These are phyloP conservation scores for Cercospora sp. DNA, from an alignment of 2,329 filamentous ascomycete genomes.

Conservation along the genomic window DNA sequence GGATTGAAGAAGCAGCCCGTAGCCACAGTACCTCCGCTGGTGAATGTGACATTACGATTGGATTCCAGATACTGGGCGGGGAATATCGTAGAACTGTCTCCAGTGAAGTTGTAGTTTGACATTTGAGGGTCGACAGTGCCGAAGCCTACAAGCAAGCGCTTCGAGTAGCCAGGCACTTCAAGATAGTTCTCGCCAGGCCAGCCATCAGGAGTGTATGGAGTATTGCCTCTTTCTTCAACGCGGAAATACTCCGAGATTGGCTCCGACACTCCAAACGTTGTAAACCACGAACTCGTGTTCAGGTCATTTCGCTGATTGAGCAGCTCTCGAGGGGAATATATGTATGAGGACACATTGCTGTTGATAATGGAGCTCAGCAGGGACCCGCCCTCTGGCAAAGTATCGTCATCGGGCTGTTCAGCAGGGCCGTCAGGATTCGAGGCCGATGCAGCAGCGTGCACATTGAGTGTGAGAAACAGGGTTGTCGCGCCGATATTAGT, in stretches of 20 bases:
- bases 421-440: slow-evolving; percentile 47
- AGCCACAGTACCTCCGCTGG: slow-evolving; percentile 45
- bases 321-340: slow-evolving; percentile 58
- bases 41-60: slow-evolving; percentile 38
- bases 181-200: slow-evolving; percentile 65
- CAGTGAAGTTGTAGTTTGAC: slow-evolving; percentile 54
- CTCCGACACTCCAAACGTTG: slow-evolving; percentile 42
- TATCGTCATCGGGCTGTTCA: slow-evolving; percentile 38
- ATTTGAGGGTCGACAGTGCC: slow-evolving; percentile 61
- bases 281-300: slow-evolving; percentile 56
- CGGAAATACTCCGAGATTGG: slow-evolving; percentile 57
- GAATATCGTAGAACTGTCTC: slow-evolving; percentile 57
- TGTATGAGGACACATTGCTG: slow-evolving; percentile 50
- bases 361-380: slow-evolving; percentile 52
- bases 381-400: slow-evolving; percentile 49
- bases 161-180: slow-evolving; percentile 52
- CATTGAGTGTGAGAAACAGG: slow-evolving; percentile 57
- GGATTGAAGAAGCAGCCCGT: slow-evolving; percentile 57
- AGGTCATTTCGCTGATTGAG: slow-evolving; percentile 56
- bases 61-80: slow-evolving; percentile 47
- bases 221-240: slow-evolving; percentile 39
- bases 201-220: slow-evolving; percentile 55
- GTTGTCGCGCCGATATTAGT: slow-evolving; percentile 58
- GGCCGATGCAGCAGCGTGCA: slow-evolving; percentile 56
- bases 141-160: slow-evolving; percentile 57